phyloP scores from a whole-genome alignment of 441 rosid species.

The Gossypium laxum region DNA sequence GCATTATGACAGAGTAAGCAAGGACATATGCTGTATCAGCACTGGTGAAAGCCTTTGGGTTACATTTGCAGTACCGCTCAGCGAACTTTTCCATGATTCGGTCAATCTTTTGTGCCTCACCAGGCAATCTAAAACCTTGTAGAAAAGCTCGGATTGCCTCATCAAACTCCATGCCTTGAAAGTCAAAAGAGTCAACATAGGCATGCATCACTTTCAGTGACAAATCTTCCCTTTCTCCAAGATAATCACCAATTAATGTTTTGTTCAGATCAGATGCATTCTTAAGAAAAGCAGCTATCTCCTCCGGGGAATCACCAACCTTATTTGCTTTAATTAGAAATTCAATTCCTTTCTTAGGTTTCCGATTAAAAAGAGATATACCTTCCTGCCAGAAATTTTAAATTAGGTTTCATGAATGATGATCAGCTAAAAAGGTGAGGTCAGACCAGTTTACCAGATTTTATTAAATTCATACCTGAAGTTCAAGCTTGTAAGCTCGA shows the following conservation, averaged over 20 bases:
- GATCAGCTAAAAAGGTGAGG: constrained; percentile 12
- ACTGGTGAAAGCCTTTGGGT: constrained; percentile 81
- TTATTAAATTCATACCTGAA: constrained; percentile 54
- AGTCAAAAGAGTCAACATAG: constrained; percentile 87
- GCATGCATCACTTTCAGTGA: constrained; percentile 95
- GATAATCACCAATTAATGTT: constrained; percentile 85
- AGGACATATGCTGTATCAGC: constrained; percentile 97
- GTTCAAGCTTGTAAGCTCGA: constrained; percentile 96
- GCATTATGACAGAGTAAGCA: constrained; percentile 94
- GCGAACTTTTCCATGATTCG: constrained; percentile 97
- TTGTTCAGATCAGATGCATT: constrained; percentile 78
- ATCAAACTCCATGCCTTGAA: constrained; percentile 83
- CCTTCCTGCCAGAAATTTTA: constrained; percentile 86
- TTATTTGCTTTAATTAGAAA: constrained; percentile 91
- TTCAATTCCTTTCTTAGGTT: constrained; percentile 89
- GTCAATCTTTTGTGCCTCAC: constrained; percentile 98
- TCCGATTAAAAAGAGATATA: constrained; percentile 91
- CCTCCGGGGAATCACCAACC: constrained; percentile 89
- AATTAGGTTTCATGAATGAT: constrained; percentile 27
- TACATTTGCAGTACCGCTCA: constrained; percentile 90
- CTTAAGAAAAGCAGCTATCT: constrained; percentile 84
- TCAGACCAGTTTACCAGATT: background rate
- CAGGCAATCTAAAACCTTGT: constrained; percentile 93
- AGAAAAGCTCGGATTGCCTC: constrained; percentile 86
- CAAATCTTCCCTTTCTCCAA: constrained; percentile 94